phyloP scores from a whole-genome alignment of 1,139 yeast species.

The Kodamaea arcana region DNA sequence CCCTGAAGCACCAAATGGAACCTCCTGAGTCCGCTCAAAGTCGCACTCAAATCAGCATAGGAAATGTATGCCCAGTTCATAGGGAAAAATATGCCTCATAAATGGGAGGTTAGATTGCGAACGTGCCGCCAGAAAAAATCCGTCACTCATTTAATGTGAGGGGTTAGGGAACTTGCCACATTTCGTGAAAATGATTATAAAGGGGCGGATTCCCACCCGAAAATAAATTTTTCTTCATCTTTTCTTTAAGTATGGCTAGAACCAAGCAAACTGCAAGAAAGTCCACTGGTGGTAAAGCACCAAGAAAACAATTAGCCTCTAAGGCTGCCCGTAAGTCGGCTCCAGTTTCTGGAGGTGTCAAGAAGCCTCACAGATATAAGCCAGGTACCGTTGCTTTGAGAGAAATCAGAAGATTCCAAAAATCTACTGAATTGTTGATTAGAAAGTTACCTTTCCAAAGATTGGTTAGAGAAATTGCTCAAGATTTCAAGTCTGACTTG shows the following conservation, averaged over 20 bases:
- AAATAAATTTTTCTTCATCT: not conserved
- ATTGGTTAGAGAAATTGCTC: constrained; percentile 48
- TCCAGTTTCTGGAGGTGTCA: constrained; percentile 50
- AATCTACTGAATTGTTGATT: constrained; percentile 48
- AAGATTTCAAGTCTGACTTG: constrained; percentile 49
- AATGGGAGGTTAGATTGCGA: not conserved
- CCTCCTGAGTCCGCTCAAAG: not conserved
- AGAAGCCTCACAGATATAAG: constrained; percentile 53
- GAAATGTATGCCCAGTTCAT: not conserved
- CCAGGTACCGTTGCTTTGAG: constrained; percentile 55
- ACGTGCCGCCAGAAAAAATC: not conserved
- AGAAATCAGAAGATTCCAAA: constrained; percentile 53
- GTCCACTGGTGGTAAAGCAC: constrained; percentile 53
- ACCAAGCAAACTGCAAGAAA: constrained; percentile 54
- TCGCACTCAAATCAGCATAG: not conserved
- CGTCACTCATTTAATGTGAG: constrained; percentile 2
- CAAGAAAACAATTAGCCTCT: constrained; percentile 52
- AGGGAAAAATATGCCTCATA: not conserved
- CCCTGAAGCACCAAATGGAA: too few species aligned
- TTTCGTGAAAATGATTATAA: constrained; percentile 5
- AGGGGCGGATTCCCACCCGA: constrained; percentile 3
- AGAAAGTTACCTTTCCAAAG: constrained; percentile 51
- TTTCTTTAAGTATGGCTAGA: constrained; percentile 37
- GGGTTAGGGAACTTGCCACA: constrained; percentile 7
- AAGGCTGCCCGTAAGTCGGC: constrained; percentile 54